Base-by-base conservation (phyloP, 23 red algal genomes). In the Gracilariopsis chorda region DNA sequence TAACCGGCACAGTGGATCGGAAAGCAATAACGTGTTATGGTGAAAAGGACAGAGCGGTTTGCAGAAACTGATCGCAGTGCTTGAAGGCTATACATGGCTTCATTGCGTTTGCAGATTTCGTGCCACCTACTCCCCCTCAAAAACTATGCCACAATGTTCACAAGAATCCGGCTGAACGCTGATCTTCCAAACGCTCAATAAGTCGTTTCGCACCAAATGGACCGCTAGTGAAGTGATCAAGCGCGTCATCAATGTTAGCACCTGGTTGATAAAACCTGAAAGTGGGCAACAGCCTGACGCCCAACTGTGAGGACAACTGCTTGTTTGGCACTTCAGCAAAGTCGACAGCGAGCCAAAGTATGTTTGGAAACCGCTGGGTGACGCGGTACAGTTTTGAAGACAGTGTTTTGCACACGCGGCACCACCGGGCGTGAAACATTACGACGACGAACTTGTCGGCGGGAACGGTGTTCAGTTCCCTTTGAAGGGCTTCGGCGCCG, bases 341-440 rank as follows among this genome's bases (percentile, higher is more conserved):
- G 59, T 90, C 86, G 51, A 90, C 51, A 33, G 48, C 47, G 20
- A 78, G 49, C 70, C 68, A 77, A 9, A 63, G 25, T 1, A 90
- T 52, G n/a, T 60, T n/a, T 39, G 86, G 86, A 78, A 69, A 90
- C 23, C 45, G 55, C 20, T 64, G 45, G 17, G 86, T 70, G 71
- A 90, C 55, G 27, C 60, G 51, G n/a, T 25, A 51, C n/a, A 90
- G 49, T 29, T 78, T 77, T 16, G 52, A 24, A 4, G 39, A 24
- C 4, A 90, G 70, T 16, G 72, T 78, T 48, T 90, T 90, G 53
- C 86, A 90, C 21, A 78, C 72, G 39, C 86, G 86, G 56, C 86
- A 90, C 86, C 86, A 90, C 17, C 68, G 70, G 4, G 86, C 86
- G 32, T 90, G 86, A 53, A 60, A 90, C 32, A 78, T 65, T 21